These are phyloP conservation scores for Blastobotrys niveus DNA, from an alignment of 1,139 yeast species.

Conservation along the genomic window DNA sequence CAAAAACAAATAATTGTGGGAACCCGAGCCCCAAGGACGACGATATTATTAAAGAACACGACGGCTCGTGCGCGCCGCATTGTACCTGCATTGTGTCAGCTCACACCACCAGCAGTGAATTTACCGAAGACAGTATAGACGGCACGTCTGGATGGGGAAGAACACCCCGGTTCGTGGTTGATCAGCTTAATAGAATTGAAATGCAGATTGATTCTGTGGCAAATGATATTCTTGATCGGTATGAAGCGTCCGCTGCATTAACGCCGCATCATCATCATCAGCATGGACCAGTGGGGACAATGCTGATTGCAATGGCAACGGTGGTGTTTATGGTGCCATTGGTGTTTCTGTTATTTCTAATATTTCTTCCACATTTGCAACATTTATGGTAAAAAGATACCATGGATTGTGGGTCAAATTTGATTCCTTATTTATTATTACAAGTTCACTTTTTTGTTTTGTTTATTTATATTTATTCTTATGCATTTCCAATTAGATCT, in stretches of 20 bases:
- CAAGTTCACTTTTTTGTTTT: too few relatives aligned
- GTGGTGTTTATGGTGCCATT: constrained; percentile 5
- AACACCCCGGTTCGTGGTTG: background rate
- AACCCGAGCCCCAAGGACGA: too few relatives aligned
- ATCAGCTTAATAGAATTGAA: constrained; percentile 7
- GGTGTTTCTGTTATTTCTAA: constrained; percentile 4
- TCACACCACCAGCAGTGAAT: background rate
- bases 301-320: background rate
- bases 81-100: constrained; percentile 2
- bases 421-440: too few relatives aligned
- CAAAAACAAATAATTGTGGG: too few relatives aligned
- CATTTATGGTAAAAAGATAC: too few relatives aligned
- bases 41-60: too few relatives aligned
- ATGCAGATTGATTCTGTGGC: constrained; percentile 7
- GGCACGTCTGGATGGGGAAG: background rate
- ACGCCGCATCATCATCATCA: background rate
- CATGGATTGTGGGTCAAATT: too few relatives aligned
- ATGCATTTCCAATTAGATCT: too few relatives aligned
- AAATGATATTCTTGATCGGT: background rate
- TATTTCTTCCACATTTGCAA: background rate
- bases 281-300: background rate
- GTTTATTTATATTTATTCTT: too few relatives aligned
- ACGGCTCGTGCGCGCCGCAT: too few relatives aligned
- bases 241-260: background rate
- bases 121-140: background rate